A percentile compares a stretch with the other conserved stretches of the same genome.
phyloP scores from a whole-genome alignment of 768 basidiomycete genomes.

The Suillus occidentalis region DNA sequence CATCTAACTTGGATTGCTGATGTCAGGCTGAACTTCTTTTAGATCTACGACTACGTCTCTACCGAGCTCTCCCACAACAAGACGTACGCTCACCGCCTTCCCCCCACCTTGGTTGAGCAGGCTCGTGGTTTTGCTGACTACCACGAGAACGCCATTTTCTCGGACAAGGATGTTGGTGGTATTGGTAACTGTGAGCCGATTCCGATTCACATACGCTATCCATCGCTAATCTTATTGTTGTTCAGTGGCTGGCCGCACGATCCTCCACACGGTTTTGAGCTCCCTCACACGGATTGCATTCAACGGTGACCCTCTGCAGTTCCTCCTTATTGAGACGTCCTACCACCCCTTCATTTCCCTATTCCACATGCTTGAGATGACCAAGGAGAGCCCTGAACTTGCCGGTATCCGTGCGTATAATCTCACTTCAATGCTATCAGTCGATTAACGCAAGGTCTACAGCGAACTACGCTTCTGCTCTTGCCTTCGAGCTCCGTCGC shows the following conservation, averaged over 20 bases:
- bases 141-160: conserved; percentile 79
- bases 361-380: conserved; percentile 73
- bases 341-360: conserved; percentile 92
- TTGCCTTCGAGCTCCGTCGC: conserved; percentile 78
- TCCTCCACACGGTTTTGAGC: conserved; percentile 67
- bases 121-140: conserved; percentile 74
- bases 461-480: conserved; percentile 75
- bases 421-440: neutral
- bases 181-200: conserved; percentile 73
- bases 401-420: conserved; percentile 60
- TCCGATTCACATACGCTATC: conserved; percentile 1
- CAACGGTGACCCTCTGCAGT: conserved; percentile 76
- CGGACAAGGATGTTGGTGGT: conserved; percentile 55
- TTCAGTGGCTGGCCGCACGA: conserved; percentile 79
- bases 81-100: conserved; percentile 75
- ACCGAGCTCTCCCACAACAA: conserved; percentile 79
- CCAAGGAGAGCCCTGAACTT: conserved; percentile 56
- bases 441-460: conserved; percentile 14
- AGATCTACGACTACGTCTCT: conserved; percentile 79
- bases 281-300: conserved; percentile 79
- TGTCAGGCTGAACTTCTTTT: conserved; percentile 6
- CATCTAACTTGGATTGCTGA: neutral
- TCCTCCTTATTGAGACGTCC: conserved; percentile 76
- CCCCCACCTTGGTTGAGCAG: conserved; percentile 76
- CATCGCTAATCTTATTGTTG: neutral